These are phyloP conservation scores for Nicotiana otophora DNA, from an alignment of 257 asterid genomes.

Conservation along the genomic window DNA sequence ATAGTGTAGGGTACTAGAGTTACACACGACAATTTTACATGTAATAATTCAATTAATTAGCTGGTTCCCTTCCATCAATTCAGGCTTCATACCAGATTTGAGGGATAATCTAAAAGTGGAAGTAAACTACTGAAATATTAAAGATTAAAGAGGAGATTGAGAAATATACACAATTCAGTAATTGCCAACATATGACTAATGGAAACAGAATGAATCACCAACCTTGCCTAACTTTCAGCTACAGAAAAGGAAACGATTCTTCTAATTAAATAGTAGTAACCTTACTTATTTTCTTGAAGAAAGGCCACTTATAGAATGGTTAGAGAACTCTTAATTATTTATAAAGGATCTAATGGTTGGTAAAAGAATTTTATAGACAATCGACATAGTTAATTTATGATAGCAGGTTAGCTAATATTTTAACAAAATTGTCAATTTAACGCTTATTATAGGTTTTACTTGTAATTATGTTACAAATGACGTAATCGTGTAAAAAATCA, in stretches of 20 bases:
- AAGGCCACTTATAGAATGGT: neutral
- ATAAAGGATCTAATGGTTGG: neutral
- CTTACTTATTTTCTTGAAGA: neutral
- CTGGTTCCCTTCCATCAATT: no score
- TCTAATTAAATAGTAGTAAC: neutral
- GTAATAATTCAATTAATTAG: no score
- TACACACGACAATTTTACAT: no score
- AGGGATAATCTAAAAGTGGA: neutral
- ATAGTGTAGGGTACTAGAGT: no score
- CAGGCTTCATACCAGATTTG: neutral
- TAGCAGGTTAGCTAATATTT: neutral
- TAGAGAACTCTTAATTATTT: neutral
- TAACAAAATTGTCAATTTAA: neutral
- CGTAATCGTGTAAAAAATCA: no score
- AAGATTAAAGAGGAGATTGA: neutral
- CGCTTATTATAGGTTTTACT: no score
- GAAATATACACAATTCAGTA: neutral
- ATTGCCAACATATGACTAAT: neutral
- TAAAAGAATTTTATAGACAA: no score
- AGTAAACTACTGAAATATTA: no score
- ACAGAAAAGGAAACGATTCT: neutral
- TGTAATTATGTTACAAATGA: no score
- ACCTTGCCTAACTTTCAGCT: neutral
- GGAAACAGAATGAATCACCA: no score
- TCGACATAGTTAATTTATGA: no score